A percentile compares a stretch with the other conserved stretches of the same genome.
Evolutionary conservation across 2,329 filamentous ascomycete species (phyloP).

Genomic region (Verticillium dahliae): DNA sequence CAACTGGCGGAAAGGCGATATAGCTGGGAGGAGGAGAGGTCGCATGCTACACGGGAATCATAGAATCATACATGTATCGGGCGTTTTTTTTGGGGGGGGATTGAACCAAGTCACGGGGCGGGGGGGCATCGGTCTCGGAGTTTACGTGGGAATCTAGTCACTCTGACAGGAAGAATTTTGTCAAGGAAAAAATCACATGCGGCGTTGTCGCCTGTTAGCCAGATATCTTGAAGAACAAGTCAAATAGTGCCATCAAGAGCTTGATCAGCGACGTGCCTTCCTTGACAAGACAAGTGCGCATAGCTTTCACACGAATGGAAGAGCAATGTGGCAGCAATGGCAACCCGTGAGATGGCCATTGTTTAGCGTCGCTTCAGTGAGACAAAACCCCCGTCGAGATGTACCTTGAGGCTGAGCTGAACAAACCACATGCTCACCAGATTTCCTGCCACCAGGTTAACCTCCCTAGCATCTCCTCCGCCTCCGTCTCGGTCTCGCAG

Average conservation of each 20-base stretch:
- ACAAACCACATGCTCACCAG: constrained; percentile 34
- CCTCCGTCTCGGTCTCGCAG: constrained; percentile 24
- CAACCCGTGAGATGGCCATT: no score
- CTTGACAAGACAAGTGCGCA: no score
- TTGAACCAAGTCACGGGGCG: neutral
- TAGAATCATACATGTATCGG: neutral
- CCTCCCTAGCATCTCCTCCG: constrained; percentile 27
- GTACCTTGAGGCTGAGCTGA: neutral
- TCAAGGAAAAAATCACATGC: no score
- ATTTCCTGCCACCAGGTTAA: constrained; percentile 52
- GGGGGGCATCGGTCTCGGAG: neutral
- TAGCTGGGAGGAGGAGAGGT: constrained; percentile 40
- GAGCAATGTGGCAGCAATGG: no score
- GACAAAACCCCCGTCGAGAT: no score
- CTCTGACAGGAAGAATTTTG: no score
- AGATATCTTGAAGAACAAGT: no score
- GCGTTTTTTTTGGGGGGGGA: neutral
- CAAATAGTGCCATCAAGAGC: no score
- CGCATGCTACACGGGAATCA: neutral
- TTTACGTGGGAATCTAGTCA: neutral
- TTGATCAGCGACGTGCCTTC: no score
- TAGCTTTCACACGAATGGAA: no score
- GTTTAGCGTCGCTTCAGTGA: no score
- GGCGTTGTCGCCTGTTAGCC: no score
- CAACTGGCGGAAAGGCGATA: constrained; percentile 43